Evolutionary conservation across 495 filamentous ascomycete genomes (phyloP).

Genomic region (Saxophila tyrrhenica): DNA sequence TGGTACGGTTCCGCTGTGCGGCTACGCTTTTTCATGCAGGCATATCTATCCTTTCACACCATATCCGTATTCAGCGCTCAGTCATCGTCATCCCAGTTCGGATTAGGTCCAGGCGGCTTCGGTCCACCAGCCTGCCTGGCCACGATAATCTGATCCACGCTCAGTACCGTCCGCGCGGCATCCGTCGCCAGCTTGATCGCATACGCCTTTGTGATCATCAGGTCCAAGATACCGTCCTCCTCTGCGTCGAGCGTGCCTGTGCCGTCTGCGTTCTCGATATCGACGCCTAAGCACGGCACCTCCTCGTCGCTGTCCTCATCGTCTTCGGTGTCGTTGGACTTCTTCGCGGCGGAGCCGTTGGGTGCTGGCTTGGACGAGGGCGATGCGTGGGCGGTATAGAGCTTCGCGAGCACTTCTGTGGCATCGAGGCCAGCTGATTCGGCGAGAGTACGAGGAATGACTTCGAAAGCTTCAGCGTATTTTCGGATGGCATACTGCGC

Average conservation of each 20-base stretch:
- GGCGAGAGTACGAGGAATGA: conserved; percentile 83
- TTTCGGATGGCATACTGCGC: conserved; percentile 94
- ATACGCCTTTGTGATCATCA: conserved; percentile 84
- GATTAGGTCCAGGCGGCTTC: conserved; percentile 87
- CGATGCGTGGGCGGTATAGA: conserved; percentile 70
- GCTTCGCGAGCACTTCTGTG: conserved; percentile 78
- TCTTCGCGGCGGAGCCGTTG: conserved; percentile 6
- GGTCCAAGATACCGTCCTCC: conserved; percentile 84
- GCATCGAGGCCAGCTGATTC: conserved; percentile 93
- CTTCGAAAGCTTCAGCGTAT: conserved; percentile 95
- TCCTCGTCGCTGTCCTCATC: conserved; percentile 47
- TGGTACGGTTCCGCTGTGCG: too few species aligned
- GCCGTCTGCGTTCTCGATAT: conserved; percentile 75
- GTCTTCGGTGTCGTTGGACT: conserved; percentile 30
- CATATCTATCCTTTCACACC: too few species aligned
- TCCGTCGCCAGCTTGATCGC: conserved; percentile 95
- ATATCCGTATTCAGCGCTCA: too few species aligned
- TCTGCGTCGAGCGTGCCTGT: conserved; percentile 77
- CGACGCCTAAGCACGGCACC: conserved; percentile 82
- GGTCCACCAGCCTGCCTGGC: conserved; percentile 94
- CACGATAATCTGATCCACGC: conserved; percentile 98
- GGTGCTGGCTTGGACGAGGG: neutral
- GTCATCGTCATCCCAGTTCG: conserved; percentile 93
- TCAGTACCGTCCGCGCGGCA: conserved; percentile 83
- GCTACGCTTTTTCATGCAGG: too few species aligned